Conservation (phyloP, 2,329 filamentous ascomycete genomes). For the Curvularia hawaiiensis region DNA sequence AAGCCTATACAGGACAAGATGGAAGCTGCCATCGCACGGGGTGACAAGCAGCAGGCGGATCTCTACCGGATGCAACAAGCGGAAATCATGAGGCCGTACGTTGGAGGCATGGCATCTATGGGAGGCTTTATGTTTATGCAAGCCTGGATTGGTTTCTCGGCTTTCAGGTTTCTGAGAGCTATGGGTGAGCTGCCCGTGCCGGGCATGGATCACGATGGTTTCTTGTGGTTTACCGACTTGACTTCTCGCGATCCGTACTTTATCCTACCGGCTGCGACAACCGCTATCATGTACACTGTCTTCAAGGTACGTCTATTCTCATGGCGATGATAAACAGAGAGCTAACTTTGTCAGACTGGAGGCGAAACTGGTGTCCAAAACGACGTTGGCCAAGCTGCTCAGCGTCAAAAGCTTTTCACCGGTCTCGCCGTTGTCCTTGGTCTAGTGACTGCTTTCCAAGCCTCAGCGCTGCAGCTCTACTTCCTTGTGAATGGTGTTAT, state of each 20-base stretch:
- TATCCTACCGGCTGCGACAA: slow-evolving; percentile 69
- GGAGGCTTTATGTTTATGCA: slow-evolving; percentile 64
- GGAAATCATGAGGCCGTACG: slow-evolving; percentile 53
- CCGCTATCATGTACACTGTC: slow-evolving; percentile 61
- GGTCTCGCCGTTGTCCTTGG: slow-evolving; percentile 61
- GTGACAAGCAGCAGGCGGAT: slow-evolving; percentile 51
- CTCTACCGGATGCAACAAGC: slow-evolving; percentile 55
- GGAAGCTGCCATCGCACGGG: slow-evolving; percentile 48
- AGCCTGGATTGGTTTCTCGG: slow-evolving; percentile 76
- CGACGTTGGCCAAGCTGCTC: slow-evolving; percentile 27
- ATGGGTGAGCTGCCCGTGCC: slow-evolving; percentile 84
- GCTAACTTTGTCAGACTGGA: slow-evolving; percentile 49
- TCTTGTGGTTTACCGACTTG: slow-evolving; percentile 81
- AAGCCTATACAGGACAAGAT: slow-evolving; percentile 64
- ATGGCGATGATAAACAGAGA: slow-evolving; percentile 6
- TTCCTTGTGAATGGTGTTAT: slow-evolving; percentile 57
- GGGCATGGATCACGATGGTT: slow-evolving; percentile 70
- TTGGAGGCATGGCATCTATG: slow-evolving; percentile 36
- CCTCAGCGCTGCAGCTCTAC: slow-evolving; percentile 66
- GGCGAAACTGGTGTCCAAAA: slow-evolving; percentile 54
- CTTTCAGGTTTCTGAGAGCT: slow-evolving; percentile 75
- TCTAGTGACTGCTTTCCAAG: slow-evolving; percentile 59
- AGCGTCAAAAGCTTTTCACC: slow-evolving; percentile 51
- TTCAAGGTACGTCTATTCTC: slow-evolving; percentile 59
- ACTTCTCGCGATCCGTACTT: slow-evolving; percentile 77